phyloP scores from a whole-genome alignment of 75 land plant genomes.

The Adiantum capillusveneris region DNA sequence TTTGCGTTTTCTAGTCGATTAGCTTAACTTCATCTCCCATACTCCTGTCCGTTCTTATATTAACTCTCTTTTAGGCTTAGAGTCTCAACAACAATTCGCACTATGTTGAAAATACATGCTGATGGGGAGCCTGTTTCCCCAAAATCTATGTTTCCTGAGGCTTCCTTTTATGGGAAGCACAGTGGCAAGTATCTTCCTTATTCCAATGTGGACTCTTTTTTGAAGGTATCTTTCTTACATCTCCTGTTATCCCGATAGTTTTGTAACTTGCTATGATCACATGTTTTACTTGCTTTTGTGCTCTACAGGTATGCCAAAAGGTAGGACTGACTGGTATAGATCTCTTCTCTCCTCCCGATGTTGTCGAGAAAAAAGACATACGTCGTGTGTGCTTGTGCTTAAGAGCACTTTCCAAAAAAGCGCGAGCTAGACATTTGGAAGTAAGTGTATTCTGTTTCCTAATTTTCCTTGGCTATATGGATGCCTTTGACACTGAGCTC shows the following conservation, averaged over 20 bases:
- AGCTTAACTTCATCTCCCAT: no score
- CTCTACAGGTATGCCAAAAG: slow-evolving; percentile 48
- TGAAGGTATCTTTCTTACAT: slow-evolving; percentile 38
- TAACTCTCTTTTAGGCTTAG: no score
- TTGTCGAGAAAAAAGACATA: slow-evolving; percentile 68
- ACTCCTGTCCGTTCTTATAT: no score
- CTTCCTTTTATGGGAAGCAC: slow-evolving; percentile 24
- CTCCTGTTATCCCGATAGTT: not conserved
- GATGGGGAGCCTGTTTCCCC: slow-evolving; percentile 8
- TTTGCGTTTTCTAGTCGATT: no score
- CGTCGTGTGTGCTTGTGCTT: slow-evolving; percentile 73
- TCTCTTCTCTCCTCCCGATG: slow-evolving; percentile 75
- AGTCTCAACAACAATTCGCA: not conserved
- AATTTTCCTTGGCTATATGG: not conserved
- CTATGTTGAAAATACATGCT: not conserved
- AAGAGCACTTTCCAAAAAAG: slow-evolving; percentile 67
- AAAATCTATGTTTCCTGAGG: not conserved
- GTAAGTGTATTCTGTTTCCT: slow-evolving; percentile 21
- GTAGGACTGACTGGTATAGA: slow-evolving; percentile 64
- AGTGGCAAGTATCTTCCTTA: slow-evolving; percentile 63
- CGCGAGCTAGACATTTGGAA: slow-evolving; percentile 36
- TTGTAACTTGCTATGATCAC: not conserved
- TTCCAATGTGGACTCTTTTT: slow-evolving; percentile 61
- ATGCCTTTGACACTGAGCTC: not conserved
- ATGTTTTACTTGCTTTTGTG: no score